Evolutionary conservation across 305 asterid genomes (phyloP).

Genomic region (Rubia tinctorum): DNA sequence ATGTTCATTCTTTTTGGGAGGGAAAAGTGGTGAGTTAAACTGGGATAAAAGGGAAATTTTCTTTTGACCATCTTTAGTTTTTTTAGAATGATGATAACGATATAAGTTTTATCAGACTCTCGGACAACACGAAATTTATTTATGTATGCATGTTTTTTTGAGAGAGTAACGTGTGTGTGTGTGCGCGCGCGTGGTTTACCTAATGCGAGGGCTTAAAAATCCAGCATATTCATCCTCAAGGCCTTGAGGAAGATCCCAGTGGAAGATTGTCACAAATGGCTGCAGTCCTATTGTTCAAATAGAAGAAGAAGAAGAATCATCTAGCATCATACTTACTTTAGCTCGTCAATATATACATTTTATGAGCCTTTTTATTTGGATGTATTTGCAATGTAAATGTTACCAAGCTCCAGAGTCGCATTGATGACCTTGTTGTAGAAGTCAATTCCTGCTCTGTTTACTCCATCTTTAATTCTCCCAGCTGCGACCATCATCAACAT

Average conservation of each 20-base stretch:
- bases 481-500: not conserved
- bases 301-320: not conserved
- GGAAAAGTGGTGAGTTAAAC: too few relatives aligned
- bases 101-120: too few relatives aligned
- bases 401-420: not conserved
- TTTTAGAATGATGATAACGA: too few relatives aligned
- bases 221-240: constrained; percentile 51
- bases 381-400: not conserved
- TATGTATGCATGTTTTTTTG: not conserved
- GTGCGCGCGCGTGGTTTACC: constrained; percentile 33
- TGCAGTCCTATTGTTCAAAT: constrained; percentile 16
- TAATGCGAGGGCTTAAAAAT: constrained; percentile 29
- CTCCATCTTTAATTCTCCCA: not conserved
- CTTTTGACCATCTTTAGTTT: too few relatives aligned
- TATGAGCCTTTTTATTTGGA: too few relatives aligned
- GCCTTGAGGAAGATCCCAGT: constrained; percentile 46
- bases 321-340: not conserved
- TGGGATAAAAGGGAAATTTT: too few relatives aligned
- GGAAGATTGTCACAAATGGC: constrained; percentile 49
- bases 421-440: constrained; percentile 1
- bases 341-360: not conserved
- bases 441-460: not conserved
- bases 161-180: too few relatives aligned
- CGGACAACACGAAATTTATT: too few relatives aligned
- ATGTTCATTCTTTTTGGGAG: too few relatives aligned